Percentiles rank a stretch among this genome's conserved stretches.
phyloP scores from a whole-genome alignment of 1,284 basidiomycete species.

The Sporisorium iseilematis-ciliati region DNA sequence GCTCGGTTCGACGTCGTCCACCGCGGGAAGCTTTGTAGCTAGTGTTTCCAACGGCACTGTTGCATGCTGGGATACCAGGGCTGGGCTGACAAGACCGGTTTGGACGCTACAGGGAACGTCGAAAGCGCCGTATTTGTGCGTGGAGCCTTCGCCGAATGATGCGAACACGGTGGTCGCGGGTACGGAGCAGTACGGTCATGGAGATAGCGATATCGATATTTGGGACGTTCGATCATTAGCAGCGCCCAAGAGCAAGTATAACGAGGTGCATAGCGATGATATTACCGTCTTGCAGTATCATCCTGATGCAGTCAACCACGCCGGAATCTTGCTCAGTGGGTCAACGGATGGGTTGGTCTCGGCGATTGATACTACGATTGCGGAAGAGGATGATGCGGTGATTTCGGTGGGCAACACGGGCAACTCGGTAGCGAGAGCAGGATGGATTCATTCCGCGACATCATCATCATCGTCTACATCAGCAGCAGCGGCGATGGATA shows the following conservation, averaged over 20 bases:
- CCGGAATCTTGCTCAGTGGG: conserved; percentile 58
- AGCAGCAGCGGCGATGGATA: conserved; percentile 25
- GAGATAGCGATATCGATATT: conserved; percentile 62
- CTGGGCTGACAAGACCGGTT: conserved; percentile 18
- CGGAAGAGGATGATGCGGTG: conserved; percentile 67
- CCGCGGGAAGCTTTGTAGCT: conserved; percentile 35
- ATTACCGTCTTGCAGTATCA: conserved; percentile 62
- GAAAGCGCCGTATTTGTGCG: conserved; percentile 57
- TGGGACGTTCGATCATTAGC: conserved; percentile 57
- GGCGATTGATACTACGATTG: conserved; percentile 56
- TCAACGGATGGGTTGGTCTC: conserved; percentile 65
- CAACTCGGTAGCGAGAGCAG: conserved; percentile 60
- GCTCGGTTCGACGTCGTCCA: conserved; percentile 1
- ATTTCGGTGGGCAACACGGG: conserved; percentile 65
- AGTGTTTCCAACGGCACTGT: conserved; percentile 43
- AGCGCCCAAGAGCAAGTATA: conserved; percentile 57
- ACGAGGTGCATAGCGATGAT: conserved; percentile 67
- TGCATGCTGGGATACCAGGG: conserved; percentile 50
- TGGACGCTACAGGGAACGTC: conserved; percentile 39
- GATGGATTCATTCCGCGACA: conserved; percentile 51
- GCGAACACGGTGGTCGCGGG: conserved; percentile 55
- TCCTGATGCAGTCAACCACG: conserved; percentile 36
- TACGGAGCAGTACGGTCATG: conserved; percentile 60
- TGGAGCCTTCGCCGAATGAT: conserved; percentile 42
- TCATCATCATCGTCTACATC: conserved; percentile 7